phyloP scores from a whole-genome alignment of 768 basidiomycete species.

The Boletus rex-veris region DNA sequence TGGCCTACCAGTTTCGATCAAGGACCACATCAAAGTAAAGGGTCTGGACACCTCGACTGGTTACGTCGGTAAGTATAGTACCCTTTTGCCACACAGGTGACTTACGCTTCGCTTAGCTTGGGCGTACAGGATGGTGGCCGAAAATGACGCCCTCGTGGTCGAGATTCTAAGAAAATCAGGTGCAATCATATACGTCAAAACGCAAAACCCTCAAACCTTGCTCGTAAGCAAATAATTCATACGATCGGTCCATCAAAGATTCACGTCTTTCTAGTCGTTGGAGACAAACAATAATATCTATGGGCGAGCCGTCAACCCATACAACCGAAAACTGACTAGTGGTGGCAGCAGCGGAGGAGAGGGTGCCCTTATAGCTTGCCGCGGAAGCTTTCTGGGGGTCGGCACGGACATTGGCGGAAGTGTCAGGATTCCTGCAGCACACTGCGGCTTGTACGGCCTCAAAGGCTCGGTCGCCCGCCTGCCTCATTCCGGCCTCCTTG shows the following conservation, averaged over 20 bases:
- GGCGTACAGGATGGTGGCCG: slow-evolving; percentile 37
- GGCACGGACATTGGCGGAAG: slow-evolving; percentile 52
- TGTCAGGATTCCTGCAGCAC: slow-evolving; percentile 40
- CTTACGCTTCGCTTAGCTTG: slow-evolving; percentile 31
- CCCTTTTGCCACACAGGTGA: neutral
- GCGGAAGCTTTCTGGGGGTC: slow-evolving; percentile 39
- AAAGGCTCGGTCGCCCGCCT: slow-evolving; percentile 48
- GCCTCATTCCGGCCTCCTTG: slow-evolving; percentile 48
- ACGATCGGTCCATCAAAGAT: neutral
- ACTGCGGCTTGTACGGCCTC: slow-evolving; percentile 42
- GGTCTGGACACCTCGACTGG: slow-evolving; percentile 40
- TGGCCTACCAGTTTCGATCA: slow-evolving; percentile 43
- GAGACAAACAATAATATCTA: slow-evolving; percentile 50
- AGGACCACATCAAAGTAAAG: slow-evolving; percentile 46
- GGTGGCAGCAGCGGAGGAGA: slow-evolving; percentile 52
- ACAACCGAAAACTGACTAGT: slow-evolving; percentile 41
- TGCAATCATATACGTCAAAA: slow-evolving; percentile 45
- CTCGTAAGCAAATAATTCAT: slow-evolving; percentile 34
- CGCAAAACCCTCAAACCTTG: slow-evolving; percentile 47
- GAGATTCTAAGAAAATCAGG: slow-evolving; percentile 43
- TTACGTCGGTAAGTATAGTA: slow-evolving; percentile 19
- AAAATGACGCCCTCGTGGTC: slow-evolving; percentile 42
- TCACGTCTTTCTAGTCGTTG: slow-evolving; percentile 37
- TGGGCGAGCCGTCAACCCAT: slow-evolving; percentile 71
- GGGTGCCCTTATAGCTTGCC: slow-evolving; percentile 41